phyloP scores from a whole-genome alignment of 1,284 basidiomycete species.

The Phellinidium pouzarii region DNA sequence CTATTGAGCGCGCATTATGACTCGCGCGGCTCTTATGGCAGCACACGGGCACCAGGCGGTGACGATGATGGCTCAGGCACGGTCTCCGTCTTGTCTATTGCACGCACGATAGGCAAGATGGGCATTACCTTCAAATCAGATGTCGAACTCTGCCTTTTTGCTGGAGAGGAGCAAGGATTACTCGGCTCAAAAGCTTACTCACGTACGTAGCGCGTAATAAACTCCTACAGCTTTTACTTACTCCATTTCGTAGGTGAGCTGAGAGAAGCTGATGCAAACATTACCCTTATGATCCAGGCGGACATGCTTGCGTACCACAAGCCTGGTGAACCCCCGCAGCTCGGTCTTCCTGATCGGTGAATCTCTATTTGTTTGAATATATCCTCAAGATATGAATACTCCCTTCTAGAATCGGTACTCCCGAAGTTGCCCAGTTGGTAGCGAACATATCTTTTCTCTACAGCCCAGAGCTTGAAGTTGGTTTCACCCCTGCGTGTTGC shows the following conservation, averaged over 20 bases:
- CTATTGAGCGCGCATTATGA: conserved; percentile 82
- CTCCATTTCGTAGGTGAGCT: conserved; percentile 40
- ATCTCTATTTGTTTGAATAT: not conserved
- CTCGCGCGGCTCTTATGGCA: conserved; percentile 80
- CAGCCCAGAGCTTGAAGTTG: conserved; percentile 75
- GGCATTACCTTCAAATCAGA: conserved; percentile 59
- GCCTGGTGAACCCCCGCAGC: conserved; percentile 67
- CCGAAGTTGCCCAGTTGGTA: conserved; percentile 69
- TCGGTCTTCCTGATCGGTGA: conserved; percentile 57
- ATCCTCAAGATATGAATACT: not conserved
- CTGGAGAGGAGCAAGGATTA: conserved; percentile 69
- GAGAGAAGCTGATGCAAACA: conserved; percentile 49
- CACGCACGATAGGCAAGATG: conserved; percentile 56
- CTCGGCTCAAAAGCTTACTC: conserved; percentile 62
- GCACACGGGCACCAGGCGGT: conserved; percentile 60
- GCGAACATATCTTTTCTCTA: conserved; percentile 69
- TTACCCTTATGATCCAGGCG: conserved; percentile 79
- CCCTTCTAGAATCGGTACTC: conserved; percentile 60
- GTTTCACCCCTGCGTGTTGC: conserved; percentile 76
- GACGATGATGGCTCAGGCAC: conserved; percentile 83
- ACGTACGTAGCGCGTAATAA: conserved; percentile 34
- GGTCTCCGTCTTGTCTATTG: conserved; percentile 69
- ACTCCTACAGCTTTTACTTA: not conserved
- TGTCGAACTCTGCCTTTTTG: conserved; percentile 63
- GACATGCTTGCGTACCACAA: conserved; percentile 84